A percentile compares a stretch with the other conserved stretches of the same genome.
These are phyloP conservation scores for Carpinus fangiana DNA, from an alignment of 306 rosid genomes.

Conservation along the genomic window DNA sequence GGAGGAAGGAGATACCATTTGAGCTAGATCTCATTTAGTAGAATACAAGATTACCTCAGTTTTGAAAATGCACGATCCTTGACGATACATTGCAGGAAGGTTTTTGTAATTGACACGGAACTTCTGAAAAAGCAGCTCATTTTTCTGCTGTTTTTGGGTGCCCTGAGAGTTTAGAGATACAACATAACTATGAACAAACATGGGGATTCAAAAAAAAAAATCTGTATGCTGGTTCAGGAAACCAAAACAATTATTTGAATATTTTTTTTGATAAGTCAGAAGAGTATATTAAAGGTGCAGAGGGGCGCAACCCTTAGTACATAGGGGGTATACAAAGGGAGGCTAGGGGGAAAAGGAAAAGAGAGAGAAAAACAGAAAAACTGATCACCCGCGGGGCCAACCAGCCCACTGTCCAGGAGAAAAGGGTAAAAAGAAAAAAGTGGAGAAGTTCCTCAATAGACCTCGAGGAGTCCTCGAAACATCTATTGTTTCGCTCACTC, in stretches of 20 bases:
- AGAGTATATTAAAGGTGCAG: no score
- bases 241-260: neutral
- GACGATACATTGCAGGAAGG: conserved; percentile 55
- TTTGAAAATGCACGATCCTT: conserved; percentile 74
- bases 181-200: conserved; percentile 4
- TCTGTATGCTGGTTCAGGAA: neutral
- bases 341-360: no score
- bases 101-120: conserved; percentile 64
- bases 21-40: neutral
- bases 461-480: no score
- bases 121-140: conserved; percentile 61
- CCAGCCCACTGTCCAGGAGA: no score
- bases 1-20: neutral
- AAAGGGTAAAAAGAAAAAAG: no score
- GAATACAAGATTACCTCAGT: conserved; percentile 31
- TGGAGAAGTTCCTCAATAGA: no score
- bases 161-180: conserved; percentile 34
- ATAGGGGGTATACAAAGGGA: no score
- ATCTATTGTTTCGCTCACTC: no score
- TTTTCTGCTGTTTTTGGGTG: conserved; percentile 52
- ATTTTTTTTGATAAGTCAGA: no score
- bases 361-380: no score
- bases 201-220: neutral
- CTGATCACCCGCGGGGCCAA: no score
- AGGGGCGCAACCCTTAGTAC: no score